phyloP scores from a whole-genome alignment of 768 basidiomycete genomes.

The Boletus rex-veris region DNA sequence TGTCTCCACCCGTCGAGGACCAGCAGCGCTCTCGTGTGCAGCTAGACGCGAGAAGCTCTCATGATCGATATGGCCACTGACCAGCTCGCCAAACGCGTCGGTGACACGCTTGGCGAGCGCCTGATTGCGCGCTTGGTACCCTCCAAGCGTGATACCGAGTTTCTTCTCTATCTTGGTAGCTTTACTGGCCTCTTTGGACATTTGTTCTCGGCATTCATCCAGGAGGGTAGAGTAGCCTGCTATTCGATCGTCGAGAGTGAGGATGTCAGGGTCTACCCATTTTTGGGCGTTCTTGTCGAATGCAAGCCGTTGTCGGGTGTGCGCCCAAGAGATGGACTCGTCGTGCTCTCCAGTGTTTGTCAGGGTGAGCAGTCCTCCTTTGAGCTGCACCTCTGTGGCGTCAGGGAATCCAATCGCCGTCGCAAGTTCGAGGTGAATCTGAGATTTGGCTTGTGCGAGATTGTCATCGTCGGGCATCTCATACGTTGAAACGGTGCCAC shows the following conservation, averaged over 20 bases:
- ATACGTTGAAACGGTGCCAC: constrained; percentile 66
- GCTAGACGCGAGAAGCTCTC: constrained; percentile 77
- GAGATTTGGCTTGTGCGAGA: constrained; percentile 62
- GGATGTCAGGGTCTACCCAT: constrained; percentile 65
- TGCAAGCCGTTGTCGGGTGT: constrained; percentile 54
- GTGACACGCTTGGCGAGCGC: constrained; percentile 60
- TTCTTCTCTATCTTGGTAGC: constrained; percentile 89
- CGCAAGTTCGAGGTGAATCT: constrained; percentile 80
- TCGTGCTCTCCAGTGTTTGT: constrained; percentile 60
- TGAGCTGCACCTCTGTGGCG: constrained; percentile 74
- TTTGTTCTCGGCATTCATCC: constrained; percentile 58
- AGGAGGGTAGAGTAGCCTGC: constrained; percentile 63
- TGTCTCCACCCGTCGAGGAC: constrained; percentile 72
- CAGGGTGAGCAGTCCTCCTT: constrained; percentile 66
- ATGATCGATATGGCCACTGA: constrained; percentile 62
- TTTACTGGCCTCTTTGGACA: constrained; percentile 79
- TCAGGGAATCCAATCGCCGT: constrained; percentile 78
- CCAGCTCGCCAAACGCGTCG: constrained; percentile 69
- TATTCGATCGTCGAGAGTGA: constrained; percentile 58
- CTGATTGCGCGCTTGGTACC: constrained; percentile 77
- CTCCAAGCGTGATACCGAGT: constrained; percentile 81
- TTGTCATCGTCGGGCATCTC: constrained; percentile 74
- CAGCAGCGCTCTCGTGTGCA: constrained; percentile 67
- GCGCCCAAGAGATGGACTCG: constrained; percentile 69
- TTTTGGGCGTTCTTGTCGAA: constrained; percentile 52